Evolutionary conservation across 2,329 filamentous ascomycete species (phyloP).

Genomic region (Stemphylium lycopersici): DNA sequence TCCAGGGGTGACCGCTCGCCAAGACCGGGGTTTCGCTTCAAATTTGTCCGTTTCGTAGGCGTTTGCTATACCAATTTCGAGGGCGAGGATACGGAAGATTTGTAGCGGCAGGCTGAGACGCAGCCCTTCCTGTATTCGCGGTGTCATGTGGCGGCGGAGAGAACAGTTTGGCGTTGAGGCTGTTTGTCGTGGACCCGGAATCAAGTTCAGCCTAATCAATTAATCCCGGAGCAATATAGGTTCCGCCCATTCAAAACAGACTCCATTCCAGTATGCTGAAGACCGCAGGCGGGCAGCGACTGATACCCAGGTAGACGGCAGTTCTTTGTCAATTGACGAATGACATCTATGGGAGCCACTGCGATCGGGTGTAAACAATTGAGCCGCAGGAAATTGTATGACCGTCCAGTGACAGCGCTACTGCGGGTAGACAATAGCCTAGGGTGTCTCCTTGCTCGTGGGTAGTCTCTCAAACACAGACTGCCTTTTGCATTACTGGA

Average conservation of each 20-base stretch:
- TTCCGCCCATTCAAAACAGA: constrained; percentile 25
- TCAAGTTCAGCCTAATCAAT: constrained; percentile 40
- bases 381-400: constrained; percentile 28
- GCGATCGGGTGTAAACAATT: constrained; percentile 21
- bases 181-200: constrained; percentile 10
- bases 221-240: constrained; percentile 34
- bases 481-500: background rate
- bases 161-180: background rate
- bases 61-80: background rate
- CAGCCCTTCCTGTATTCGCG: background rate
- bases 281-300: constrained; percentile 8
- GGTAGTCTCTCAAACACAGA: background rate
- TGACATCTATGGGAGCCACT: constrained; percentile 12
- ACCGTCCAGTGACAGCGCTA: background rate
- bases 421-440: background rate
- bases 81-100: background rate
- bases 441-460: background rate
- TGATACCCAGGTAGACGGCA: constrained; percentile 18
- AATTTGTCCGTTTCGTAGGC: constrained; percentile 4
- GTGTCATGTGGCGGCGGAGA: background rate
- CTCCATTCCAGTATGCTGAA: constrained; percentile 5
- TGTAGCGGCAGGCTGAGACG: background rate
- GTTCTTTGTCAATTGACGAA: constrained; percentile 12
- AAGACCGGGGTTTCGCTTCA: constrained; percentile 10
- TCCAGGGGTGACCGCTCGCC: constrained; percentile 12